Conservation (phyloP, 768 basidiomycete genomes). For the Hypsizygus marmoreus region DNA sequence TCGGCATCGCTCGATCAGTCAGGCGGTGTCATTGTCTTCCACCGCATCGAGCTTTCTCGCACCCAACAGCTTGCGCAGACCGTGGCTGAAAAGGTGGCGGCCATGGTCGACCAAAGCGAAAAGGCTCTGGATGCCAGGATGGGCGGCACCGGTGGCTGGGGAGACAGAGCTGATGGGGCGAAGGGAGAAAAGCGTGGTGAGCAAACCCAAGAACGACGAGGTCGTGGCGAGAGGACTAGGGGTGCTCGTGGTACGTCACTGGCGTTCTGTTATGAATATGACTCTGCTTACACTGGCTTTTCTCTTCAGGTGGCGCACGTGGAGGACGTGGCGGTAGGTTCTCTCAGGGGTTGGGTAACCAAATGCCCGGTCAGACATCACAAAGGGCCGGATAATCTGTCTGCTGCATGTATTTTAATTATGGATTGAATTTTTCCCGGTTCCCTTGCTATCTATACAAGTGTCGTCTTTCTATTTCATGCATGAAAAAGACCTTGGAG, state of each 20-base stretch:
- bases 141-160: constrained; percentile 65
- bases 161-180: constrained; percentile 64
- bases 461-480: too few relatives aligned
- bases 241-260: constrained; percentile 56
- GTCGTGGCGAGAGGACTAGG: constrained; percentile 69
- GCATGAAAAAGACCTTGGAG: too few relatives aligned
- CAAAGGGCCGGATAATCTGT: constrained; percentile 31
- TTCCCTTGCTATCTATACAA: too few relatives aligned
- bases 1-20: constrained; percentile 92
- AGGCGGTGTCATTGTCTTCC: constrained; percentile 88
- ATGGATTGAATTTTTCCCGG: too few relatives aligned
- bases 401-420: too few relatives aligned
- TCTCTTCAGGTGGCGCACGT: constrained; percentile 53
- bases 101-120: constrained; percentile 91
- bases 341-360: constrained; percentile 80
- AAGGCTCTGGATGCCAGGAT: constrained; percentile 85
- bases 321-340: constrained; percentile 80
- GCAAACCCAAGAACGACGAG: constrained; percentile 75
- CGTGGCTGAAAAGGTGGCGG: constrained; percentile 84
- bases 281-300: neutral
- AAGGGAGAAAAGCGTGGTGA: constrained; percentile 83
- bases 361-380: constrained; percentile 55
- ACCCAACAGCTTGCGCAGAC: constrained; percentile 88
- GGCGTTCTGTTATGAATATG: neutral
- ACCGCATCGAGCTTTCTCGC: constrained; percentile 85